Evolutionary conservation across 345 rosid species (phyloP).

Genomic region (Eucalyptus dawsonii): DNA sequence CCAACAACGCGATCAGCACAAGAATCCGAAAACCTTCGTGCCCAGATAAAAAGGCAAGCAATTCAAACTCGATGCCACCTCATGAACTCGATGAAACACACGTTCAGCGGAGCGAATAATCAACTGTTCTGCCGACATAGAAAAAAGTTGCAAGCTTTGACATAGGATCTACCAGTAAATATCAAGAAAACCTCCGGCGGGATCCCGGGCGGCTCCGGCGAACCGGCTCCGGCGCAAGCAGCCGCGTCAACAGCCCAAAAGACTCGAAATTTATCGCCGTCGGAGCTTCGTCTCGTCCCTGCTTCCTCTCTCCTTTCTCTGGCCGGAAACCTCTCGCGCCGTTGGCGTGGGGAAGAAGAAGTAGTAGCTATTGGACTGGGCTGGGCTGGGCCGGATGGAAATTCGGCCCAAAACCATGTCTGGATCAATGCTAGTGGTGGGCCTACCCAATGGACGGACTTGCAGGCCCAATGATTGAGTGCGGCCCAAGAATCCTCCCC

Average conservation of each 20-base stretch:
- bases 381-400: neutral
- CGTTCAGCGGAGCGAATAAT: neutral
- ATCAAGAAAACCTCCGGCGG: neutral
- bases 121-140: neutral
- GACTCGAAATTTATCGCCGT: neutral
- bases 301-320: neutral
- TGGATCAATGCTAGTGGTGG: rapidly evolving
- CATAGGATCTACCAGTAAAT: neutral
- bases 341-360: neutral
- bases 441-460: neutral
- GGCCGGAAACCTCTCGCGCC: neutral
- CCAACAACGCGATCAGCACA: neutral
- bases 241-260: neutral
- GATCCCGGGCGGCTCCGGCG: neutral
- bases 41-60: neutral
- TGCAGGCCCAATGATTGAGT: neutral
- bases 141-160: neutral
- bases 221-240: neutral
- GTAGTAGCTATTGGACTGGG: neutral
- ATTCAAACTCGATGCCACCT: neutral
- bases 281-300: neutral
- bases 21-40: neutral
- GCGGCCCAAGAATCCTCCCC: neutral
- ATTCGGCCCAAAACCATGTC: rapidly evolving
- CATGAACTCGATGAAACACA: neutral